phyloP scores from a whole-genome alignment of 495 filamentous ascomycete genomes.

The Neurospora pannonica region DNA sequence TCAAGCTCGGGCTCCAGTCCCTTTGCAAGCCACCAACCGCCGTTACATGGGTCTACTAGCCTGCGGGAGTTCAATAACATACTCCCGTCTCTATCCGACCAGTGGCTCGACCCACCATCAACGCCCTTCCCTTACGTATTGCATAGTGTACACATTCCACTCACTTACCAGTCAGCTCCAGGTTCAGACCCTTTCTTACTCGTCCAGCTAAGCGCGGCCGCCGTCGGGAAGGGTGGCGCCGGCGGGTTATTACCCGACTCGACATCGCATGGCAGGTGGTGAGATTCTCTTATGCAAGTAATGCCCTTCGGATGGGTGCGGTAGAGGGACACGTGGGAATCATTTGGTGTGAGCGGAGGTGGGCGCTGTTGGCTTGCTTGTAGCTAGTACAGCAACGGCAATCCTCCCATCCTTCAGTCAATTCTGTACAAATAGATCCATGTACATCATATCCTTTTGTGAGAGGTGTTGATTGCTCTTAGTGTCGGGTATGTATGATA shows the following conservation, averaged over 20 bases:
- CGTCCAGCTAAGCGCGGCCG: neutral
- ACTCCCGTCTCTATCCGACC: neutral
- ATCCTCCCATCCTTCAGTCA: neutral
- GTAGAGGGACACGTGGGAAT: neutral
- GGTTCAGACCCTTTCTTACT: neutral
- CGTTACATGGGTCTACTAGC: too few species aligned
- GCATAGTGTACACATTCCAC: too few species aligned
- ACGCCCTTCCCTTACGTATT: neutral
- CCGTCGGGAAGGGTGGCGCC: neutral
- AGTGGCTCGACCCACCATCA: neutral
- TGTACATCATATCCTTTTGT: too few species aligned
- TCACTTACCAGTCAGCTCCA: neutral
- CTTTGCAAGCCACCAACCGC: neutral
- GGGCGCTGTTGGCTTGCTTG: neutral
- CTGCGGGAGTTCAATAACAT: too few species aligned
- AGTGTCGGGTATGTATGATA: too few species aligned
- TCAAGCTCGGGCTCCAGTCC: neutral
- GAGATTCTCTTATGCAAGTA: neutral
- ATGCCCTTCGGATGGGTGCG: neutral
- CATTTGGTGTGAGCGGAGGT: neutral
- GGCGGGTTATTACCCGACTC: neutral
- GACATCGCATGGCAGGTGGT: neutral
- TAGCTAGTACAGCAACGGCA: neutral
- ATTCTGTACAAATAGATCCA: too few species aligned
- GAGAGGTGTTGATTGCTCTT: too few species aligned